Percentiles rank a stretch among this genome's conserved stretches.
Evolutionary conservation across 2,329 filamentous ascomycete species (phyloP).

Genomic region (Aspergillus novoparasiticus): DNA sequence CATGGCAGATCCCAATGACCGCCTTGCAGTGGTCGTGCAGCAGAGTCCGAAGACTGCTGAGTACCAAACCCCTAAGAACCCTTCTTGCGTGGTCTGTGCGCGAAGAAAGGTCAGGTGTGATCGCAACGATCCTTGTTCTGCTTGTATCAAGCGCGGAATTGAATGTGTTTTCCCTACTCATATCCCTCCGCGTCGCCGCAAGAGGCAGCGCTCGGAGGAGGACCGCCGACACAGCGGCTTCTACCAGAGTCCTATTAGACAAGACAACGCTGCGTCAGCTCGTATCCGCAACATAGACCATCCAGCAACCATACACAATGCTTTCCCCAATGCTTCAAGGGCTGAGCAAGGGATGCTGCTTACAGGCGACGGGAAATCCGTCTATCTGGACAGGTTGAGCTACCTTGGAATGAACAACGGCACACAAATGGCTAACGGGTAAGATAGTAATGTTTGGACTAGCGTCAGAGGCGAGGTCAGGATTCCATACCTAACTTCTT

Average conservation of each 20-base stretch:
- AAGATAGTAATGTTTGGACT: slow-evolving; percentile 10
- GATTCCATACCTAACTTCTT: not conserved
- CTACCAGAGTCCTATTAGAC: not conserved
- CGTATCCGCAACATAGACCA: not conserved
- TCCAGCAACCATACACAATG: not conserved
- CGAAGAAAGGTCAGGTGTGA: slow-evolving; percentile 14
- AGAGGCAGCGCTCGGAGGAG: slow-evolving; percentile 1
- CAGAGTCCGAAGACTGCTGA: not conserved
- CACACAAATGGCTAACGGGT: not conserved
- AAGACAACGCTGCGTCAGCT: not conserved
- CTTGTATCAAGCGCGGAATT: slow-evolving; percentile 1
- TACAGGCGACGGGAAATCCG: slow-evolving; percentile 6
- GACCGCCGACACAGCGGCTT: not conserved
- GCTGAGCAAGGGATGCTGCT: slow-evolving; percentile 4
- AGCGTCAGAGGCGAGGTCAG: slow-evolving; percentile 11
- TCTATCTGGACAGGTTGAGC: slow-evolving; percentile 10
- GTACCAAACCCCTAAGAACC: not conserved
- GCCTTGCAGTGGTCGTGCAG: not conserved
- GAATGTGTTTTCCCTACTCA: slow-evolving; percentile 11
- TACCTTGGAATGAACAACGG: not conserved
- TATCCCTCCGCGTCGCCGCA: slow-evolving; percentile 9
- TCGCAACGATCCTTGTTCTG: slow-evolving; percentile 9
- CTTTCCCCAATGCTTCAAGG: not conserved
- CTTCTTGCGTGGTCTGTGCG: slow-evolving; percentile 10
- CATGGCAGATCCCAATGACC: not conserved